phyloP scores from a whole-genome alignment of 2,329 filamentous ascomycete genomes.

The Pseudogymnoascus sp. region DNA sequence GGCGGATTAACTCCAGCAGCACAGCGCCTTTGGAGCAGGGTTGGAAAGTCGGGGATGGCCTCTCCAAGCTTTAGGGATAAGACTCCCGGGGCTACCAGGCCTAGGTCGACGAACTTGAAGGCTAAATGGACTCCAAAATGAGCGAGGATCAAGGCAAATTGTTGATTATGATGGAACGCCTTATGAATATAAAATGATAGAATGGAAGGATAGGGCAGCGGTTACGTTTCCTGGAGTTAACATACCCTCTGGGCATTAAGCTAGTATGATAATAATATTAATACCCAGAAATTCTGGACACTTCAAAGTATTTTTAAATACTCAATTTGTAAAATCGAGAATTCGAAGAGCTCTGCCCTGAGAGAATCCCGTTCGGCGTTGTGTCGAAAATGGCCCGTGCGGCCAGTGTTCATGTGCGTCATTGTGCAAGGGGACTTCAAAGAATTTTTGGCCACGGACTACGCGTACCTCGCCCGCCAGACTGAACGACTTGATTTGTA shows the following conservation, averaged over 20 bases:
- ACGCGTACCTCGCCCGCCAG: not conserved
- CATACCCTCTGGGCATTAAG: not conserved
- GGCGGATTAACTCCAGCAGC: constrained; percentile 64
- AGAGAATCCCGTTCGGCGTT: not conserved
- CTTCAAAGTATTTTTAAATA: not conserved
- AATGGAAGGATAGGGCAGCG: not conserved
- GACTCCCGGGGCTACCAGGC: constrained; percentile 21
- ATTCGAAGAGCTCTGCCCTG: not conserved
- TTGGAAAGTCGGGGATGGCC: constrained; percentile 35
- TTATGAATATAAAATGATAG: constrained; percentile 6
- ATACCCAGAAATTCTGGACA: not conserved
- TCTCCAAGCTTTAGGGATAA: constrained; percentile 22
- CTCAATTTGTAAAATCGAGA: not conserved
- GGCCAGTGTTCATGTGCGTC: not conserved
- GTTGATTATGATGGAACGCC: not conserved
- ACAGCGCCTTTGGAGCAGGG: constrained; percentile 55
- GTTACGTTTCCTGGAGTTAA: not conserved
- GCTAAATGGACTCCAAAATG: constrained; percentile 21
- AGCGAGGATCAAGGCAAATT: not conserved
- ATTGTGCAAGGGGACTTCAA: not conserved
- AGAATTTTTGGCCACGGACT: not conserved
- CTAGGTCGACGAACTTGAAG: constrained; percentile 21
- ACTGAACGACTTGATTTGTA: not conserved
- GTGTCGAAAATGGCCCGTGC: not conserved
- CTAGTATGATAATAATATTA: not conserved